Base-by-base conservation (phyloP, 2,329 filamentous ascomycete species). In the Bipolaris oryzae region DNA sequence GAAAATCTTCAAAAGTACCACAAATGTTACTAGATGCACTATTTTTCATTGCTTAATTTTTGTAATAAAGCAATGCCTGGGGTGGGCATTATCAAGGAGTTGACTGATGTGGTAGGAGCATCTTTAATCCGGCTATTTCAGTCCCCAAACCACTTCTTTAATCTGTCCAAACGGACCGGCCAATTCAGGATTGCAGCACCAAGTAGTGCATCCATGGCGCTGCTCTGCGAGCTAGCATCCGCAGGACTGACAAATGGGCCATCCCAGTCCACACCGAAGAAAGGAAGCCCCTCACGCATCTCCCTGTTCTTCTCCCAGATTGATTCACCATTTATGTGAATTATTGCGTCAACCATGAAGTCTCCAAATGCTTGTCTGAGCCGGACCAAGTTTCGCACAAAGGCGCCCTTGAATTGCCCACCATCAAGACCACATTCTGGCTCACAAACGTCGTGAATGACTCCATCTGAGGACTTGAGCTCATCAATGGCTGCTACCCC, bases 381-480 rank as follows among this genome's bases (percentile, higher is more conserved):
- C 52, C 84, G 82, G 33, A 81, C 79, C 18, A 92, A 76, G 67
- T 89, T 89, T 18, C 87, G 82, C 15, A 85, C 80, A 61, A 91
- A 90, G 34, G 91, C 79, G 3, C 89, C 89, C 74, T 92, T 91
- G 81, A 91, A 92, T 67, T 89, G 86, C 33, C 84, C 80, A 1
- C 80, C 82, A 44, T 79, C 77, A 10, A 50, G 69, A 20, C 76
- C 77, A 43, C 77, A 79, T 9, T 72, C 57, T 0, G 65, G 72
- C 31, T 75, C 77, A 44, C 77, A 79, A 11, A 66, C 61, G 38
- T 81, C 79, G 52, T 77, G 75, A 1, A 81, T 61, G 18, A 81
- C 71, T 7, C 77, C 76, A 18, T 76, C 68, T 21, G 42, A 44
- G 18, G 77, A 74, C 11, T 72, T 70, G 10, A 80, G 73, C 7